Conservation (phyloP, 257 asterid species). For the Solanum tacnaense region DNA sequence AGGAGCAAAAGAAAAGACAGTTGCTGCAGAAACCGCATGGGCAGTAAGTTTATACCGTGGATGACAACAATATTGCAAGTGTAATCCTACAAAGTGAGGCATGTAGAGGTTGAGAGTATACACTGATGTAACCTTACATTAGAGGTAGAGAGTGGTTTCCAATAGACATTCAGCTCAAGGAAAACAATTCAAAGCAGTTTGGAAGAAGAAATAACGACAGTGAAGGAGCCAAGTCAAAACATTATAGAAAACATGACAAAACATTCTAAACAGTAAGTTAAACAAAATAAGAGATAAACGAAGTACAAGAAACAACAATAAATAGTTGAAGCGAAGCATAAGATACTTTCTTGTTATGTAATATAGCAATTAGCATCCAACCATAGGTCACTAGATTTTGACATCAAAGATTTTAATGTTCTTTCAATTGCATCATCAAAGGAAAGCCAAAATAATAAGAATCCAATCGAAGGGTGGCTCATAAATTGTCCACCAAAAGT, state of each 20-base stretch:
- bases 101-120: background rate
- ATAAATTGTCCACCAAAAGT: background rate
- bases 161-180: background rate
- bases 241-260: background rate
- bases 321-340: background rate
- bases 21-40: background rate
- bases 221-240: background rate
- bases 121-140: background rate
- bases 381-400: background rate
- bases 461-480: background rate
- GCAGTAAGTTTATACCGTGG: background rate
- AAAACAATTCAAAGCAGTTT: background rate
- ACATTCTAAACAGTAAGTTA: background rate
- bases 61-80: background rate
- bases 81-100: background rate
- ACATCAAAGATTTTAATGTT: background rate
- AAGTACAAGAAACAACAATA: background rate
- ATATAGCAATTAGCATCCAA: background rate
- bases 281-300: background rate
- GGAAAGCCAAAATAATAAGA: background rate
- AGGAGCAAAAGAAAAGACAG: background rate
- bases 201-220: background rate
- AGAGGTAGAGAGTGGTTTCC: background rate
- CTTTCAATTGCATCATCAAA: background rate
- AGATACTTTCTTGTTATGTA: background rate